Base-by-base conservation (phyloP, 768 basidiomycete species). In the Podaxis carcinomalis region DNA sequence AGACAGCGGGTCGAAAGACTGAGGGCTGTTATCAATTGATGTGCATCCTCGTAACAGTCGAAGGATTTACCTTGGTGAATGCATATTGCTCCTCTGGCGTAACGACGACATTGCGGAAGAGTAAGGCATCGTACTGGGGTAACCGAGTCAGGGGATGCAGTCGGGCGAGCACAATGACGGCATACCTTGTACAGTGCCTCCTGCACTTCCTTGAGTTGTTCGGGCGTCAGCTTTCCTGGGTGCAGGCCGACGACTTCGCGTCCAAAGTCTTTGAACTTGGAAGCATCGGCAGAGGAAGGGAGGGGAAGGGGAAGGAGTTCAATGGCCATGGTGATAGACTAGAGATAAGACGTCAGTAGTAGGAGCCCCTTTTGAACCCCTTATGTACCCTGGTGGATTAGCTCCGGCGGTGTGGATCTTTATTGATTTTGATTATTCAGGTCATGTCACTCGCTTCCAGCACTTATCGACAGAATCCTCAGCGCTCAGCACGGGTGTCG, bases 51-150 rank as follows among this genome's bases (percentile, higher is more conserved):
- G 10, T 28, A 3, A 10, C 13, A 25, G n/a, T 13, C 10, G 27
- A 47, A 42, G 0, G 4, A 19, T 9, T 27, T 27, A 88, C 91
- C 82, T 92, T 92, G 23, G 91, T 93, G 62, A 94, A 71, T 28
- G 83, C 83, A 71, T 89, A 93, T 70, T 94, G 93, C 67, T 90
- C 85, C 73, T 92, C 89, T 0, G 93, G 92, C 2, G 86, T 84
- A 37, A 94, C 70, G 36, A 79, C 73, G 39, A 80, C 80, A 66
- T 89, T 73, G 57, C 89, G 81, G 76, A 94, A 95, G 57, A 95
- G 79, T 39, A 95, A 79, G 14, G 80, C 80, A 52, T 82, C 81
- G 66, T 94, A 79, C 90, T 93, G 54, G 7, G 21, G n/a, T 19
- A 21, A 11, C 21, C n/a, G 5, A 3, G 55, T 32, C 28, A 55